A percentile compares a stretch with the other conserved stretches of the same genome.
Conservation (phyloP, 345 rosid species). For the Camelina hispida region DNA sequence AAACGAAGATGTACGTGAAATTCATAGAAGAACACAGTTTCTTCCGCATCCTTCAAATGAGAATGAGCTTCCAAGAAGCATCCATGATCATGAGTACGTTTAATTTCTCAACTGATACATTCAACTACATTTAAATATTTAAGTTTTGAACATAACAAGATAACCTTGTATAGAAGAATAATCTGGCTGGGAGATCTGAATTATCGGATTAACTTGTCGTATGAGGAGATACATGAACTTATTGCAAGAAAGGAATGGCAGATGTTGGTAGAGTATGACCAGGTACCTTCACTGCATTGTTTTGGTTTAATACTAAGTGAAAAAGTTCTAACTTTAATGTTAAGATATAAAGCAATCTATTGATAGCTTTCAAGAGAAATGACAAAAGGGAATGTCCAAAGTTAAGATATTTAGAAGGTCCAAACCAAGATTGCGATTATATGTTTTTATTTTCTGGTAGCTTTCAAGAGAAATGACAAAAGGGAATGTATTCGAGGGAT, state of each 20-base stretch:
- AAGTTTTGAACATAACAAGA: background rate
- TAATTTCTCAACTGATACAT: background rate
- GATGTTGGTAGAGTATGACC: conserved; percentile 74
- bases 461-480: conserved; percentile 69
- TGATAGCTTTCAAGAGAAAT: no score
- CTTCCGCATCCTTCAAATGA: conserved; percentile 48
- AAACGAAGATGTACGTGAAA: conserved; percentile 84
- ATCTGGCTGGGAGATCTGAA: conserved; percentile 96
- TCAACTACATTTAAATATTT: background rate
- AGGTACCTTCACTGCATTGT: conserved; percentile 54
- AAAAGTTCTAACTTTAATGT: background rate
- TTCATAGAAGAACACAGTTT: conserved; percentile 76
- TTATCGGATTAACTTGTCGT: conserved; percentile 80
- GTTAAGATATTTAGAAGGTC: no score
- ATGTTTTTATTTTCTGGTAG: conserved; percentile 48
- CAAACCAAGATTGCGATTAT: background rate
- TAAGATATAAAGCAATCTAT: background rate
- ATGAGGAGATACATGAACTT: conserved; percentile 67
- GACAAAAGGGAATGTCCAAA: no score
- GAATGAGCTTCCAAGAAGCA: conserved; percentile 62
- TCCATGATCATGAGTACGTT: conserved; percentile 85
- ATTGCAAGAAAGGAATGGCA: conserved; percentile 72
- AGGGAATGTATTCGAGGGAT: conserved; percentile 83
- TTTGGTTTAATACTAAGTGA: background rate
- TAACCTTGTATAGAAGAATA: conserved; percentile 62